Evolutionary conservation across 345 rosid species (phyloP).

Genomic region (Toxicodendron radicans): DNA sequence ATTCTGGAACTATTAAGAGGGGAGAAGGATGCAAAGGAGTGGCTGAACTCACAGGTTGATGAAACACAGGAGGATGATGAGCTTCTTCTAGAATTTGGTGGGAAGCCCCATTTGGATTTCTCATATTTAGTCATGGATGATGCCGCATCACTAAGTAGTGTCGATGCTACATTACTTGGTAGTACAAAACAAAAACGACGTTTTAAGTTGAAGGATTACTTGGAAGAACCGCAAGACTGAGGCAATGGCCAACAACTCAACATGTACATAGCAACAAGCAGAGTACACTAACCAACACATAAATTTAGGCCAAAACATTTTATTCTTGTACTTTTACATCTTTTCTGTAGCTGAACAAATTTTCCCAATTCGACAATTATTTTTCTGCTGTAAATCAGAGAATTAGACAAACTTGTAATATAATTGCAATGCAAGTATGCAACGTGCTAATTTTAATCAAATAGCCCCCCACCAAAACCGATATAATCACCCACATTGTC

Average conservation of each 20-base stretch:
- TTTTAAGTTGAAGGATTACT: constrained; percentile 27
- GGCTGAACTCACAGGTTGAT: constrained; percentile 15
- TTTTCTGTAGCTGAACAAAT: too few species aligned
- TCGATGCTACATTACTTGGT: background rate
- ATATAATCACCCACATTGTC: too few species aligned
- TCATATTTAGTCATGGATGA: constrained; percentile 2
- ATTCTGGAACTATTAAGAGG: constrained; percentile 28
- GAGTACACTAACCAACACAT: too few species aligned
- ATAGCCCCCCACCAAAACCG: too few species aligned
- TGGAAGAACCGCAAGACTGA: constrained; percentile 22
- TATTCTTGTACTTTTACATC: too few species aligned
- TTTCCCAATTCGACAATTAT: too few species aligned
- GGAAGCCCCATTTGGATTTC: constrained; percentile 6
- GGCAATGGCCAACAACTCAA: too few species aligned
- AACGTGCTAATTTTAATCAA: too few species aligned
- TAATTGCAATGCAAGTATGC: background rate
- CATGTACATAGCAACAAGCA: too few species aligned
- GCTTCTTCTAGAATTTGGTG: background rate
- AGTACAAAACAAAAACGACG: background rate
- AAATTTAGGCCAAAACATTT: too few species aligned
- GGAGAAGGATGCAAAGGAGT: constrained; percentile 14
- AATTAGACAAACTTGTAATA: too few species aligned
- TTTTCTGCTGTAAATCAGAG: too few species aligned
- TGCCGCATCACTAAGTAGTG: background rate
- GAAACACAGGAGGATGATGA: constrained; percentile 14